Percentiles rank a stretch among this genome's conserved stretches.
Conservation (phyloP, 306 rosid species). For the Comarum palustre region DNA sequence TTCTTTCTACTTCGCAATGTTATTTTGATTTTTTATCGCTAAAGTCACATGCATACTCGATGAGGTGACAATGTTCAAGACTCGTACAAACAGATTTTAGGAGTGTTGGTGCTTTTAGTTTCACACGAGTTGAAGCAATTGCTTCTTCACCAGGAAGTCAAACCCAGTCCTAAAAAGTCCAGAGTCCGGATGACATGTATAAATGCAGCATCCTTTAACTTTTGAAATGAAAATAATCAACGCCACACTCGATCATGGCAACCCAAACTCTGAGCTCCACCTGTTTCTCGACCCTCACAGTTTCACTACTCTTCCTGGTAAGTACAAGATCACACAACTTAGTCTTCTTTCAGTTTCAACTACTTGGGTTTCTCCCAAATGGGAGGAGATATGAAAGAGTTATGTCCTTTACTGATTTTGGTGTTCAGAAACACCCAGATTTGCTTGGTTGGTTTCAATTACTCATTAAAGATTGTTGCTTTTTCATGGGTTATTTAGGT, state of each 20-base stretch:
- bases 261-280: background rate
- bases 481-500: constrained; percentile 35
- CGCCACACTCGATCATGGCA: constrained; percentile 14
- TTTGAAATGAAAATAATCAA: background rate
- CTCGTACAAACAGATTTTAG: too few relatives aligned
- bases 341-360: too few relatives aligned
- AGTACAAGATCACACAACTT: background rate
- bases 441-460: background rate
- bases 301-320: constrained; percentile 23
- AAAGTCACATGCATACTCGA: too few relatives aligned
- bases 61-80: too few relatives aligned
- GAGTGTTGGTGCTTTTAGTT: background rate
- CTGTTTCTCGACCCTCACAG: background rate
- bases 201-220: background rate
- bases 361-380: background rate
- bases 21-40: too few relatives aligned
- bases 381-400: background rate
- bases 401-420: background rate
- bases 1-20: too few relatives aligned
- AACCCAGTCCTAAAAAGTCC: background rate
- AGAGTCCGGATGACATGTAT: background rate
- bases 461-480: background rate
- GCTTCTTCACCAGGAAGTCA: constrained; percentile 4
- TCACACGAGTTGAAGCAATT: background rate
- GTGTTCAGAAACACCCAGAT: too few relatives aligned